Evolutionary conservation across 495 filamentous ascomycete species (phyloP).

Genomic region (Diplogelasinospora grovesii): DNA sequence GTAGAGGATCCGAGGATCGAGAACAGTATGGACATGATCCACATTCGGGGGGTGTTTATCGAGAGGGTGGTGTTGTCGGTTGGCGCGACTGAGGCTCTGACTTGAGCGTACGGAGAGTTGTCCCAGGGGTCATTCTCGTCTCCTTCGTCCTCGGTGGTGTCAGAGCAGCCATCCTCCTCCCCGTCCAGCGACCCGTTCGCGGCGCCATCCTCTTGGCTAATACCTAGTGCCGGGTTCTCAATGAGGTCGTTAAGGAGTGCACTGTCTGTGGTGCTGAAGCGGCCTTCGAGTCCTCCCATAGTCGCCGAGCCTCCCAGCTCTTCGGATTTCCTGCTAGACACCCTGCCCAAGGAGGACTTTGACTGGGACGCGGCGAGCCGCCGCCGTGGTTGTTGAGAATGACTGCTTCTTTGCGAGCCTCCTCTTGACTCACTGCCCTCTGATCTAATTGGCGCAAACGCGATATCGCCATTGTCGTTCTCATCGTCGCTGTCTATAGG

Average conservation of each 20-base stretch:
- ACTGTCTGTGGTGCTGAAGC: constrained; percentile 38
- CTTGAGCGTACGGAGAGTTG: constrained; percentile 64
- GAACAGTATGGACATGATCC: constrained; percentile 70
- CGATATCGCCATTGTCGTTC: neutral
- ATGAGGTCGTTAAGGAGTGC: constrained; percentile 29
- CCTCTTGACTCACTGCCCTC: too few species aligned
- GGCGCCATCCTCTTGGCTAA: constrained; percentile 21
- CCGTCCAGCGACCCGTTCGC: constrained; percentile 15
- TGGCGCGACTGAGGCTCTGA: constrained; percentile 69
- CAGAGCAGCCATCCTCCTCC: too few species aligned
- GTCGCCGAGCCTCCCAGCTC: constrained; percentile 37
- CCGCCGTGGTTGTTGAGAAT: constrained; percentile 4
- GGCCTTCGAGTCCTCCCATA: constrained; percentile 38
- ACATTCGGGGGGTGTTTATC: constrained; percentile 85
- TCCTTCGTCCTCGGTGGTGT: constrained; percentile 23
- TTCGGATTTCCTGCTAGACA: constrained; percentile 24
- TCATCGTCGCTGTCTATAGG: constrained; percentile 5
- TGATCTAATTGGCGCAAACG: too few species aligned
- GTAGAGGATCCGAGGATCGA: constrained; percentile 73
- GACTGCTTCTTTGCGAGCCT: neutral
- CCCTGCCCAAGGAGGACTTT: constrained; percentile 7
- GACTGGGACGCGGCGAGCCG: constrained; percentile 12
- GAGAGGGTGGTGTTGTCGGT: constrained; percentile 66
- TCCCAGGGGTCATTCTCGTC: constrained; percentile 48
- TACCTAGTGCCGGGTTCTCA: constrained; percentile 15